Base-by-base conservation (phyloP, 2,329 filamentous ascomycete genomes). In the Exophiala aquamarina region DNA sequence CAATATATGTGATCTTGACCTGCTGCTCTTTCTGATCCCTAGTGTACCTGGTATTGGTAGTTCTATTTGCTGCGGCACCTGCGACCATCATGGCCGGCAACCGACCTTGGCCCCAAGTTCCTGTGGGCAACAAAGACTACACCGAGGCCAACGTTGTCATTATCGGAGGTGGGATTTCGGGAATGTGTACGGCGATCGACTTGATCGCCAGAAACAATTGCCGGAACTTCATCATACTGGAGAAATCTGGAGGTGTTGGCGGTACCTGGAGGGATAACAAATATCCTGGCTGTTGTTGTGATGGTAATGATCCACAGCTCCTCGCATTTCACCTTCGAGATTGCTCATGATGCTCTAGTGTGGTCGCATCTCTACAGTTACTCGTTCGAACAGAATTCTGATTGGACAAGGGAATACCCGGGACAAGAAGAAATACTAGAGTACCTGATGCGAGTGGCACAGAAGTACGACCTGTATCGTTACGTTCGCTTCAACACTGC, bases 401-500 rank as follows among this genome's bases (percentile, higher is more conserved):
- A 75, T 53, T 82, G 80, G 79, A 74, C 75, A 1, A 66, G 77
- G 14, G 71, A 79, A 44, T 83, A 81, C 56, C 76, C 80, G 0
- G 75, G 77, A 0, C 79, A 83, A 55, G 77, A 81, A 58, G 80
- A 83, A 59, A 79, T 83, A 15, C 66, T 79, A 26, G 17, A 46
- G 19, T 83, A 83, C 54, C 68, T 83, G 2, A 69, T 73, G 37
- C 63, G 64, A 11, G 54, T 61, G 14, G 57, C 57, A 6, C 41
- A 47, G 13, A 59, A 61, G 35, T 61, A 58, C 41, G 52, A 57
- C 9, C 70, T 84, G 0, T 79, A 76, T 58, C 72, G 71, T 43
- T 75, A 82, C 57, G 76, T 82, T 26, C 72, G 78, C 1, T 83
- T 84, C 67, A 81, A 80, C 58, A 77, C 76, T 0, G 64, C 68